Base-by-base conservation (phyloP, 164 flowering plant genomes). In the Aristolochia fimbriata region DNA sequence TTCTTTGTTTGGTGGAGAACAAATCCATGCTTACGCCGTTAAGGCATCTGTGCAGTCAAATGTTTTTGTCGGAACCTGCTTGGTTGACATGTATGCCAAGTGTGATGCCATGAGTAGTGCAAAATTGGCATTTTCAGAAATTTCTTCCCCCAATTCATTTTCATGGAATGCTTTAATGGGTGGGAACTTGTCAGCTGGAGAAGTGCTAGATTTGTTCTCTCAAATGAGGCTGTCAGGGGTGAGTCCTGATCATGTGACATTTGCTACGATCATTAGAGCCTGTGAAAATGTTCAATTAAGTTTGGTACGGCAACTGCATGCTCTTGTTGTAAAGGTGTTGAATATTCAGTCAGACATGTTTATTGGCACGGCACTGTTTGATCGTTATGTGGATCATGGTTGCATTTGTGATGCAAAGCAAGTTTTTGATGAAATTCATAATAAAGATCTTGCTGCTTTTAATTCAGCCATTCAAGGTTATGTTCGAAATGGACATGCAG, bases 151-250 rank as follows among this genome's bases (percentile, higher is more conserved):
- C 3, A 72, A 41, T 64, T 68, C 54, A 7, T 66, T 62, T 41
- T 64, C 72, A 0, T 72, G 76, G 70, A 72, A 72, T 72, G 72
- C 70, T 59, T 21, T 65, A 27, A 54, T 72, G 64, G 63, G 59
- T 62, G 76, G 72, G 47, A 62, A 51, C 22, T 45, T 62, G 45
- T 41, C 24, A n/a, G 47, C 54, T 21, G 60, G 56, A 50, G 53
- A 68, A 59, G 62, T 57, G 20, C 10, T 65, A 52, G 30, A 31
- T 20, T 54, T 62, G 15, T 59, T 72, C 50, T 52, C 19, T 22
- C 50, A 9, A 54, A 68, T 72, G 72, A 47, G 59, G 20, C 51
- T 43, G 6, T 65, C 72, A 1, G 70, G 55, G 59, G 25, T 51
- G 31, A 62, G 51, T 47, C 72, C 72, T 22, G 76, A 72, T 68